A percentile compares a stretch with the other conserved stretches of the same genome.
phyloP scores from a whole-genome alignment of 2,329 filamentous ascomycete genomes.

The Exophiala sp. region DNA sequence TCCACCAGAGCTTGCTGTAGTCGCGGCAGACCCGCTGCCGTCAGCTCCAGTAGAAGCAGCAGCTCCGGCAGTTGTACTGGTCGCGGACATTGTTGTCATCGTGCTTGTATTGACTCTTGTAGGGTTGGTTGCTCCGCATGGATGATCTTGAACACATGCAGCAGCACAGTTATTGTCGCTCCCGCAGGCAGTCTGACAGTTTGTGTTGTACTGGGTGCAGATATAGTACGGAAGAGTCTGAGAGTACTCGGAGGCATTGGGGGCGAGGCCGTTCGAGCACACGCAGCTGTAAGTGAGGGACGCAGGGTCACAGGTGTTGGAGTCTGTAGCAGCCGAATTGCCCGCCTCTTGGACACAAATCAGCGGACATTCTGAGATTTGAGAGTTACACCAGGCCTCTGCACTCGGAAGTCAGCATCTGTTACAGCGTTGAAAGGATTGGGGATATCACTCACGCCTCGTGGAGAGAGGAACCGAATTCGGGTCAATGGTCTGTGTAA shows the following conservation, averaged over 20 bases:
- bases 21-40: constrained; percentile 34
- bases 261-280: constrained; percentile 48
- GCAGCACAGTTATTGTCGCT: constrained; percentile 45
- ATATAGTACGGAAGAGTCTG: constrained; percentile 58
- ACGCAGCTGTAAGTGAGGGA: constrained; percentile 52
- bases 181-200: constrained; percentile 50
- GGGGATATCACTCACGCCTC: constrained; percentile 33
- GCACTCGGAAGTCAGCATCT: constrained; percentile 4
- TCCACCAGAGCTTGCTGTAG: constrained; percentile 22
- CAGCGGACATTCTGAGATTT: constrained; percentile 41
- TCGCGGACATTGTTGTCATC: constrained; percentile 34
- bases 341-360: constrained; percentile 41
- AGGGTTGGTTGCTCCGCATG: constrained; percentile 57
- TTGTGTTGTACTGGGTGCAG: constrained; percentile 52
- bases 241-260: constrained; percentile 57
- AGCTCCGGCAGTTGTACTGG: constrained; percentile 33
- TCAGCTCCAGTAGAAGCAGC: constrained; percentile 30
- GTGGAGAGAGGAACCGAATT: constrained; percentile 34
- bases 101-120: constrained; percentile 49
- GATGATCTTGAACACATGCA: constrained; percentile 49
- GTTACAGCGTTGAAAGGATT: not conserved
- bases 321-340: constrained; percentile 32
- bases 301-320: constrained; percentile 41
- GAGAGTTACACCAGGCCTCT: constrained; percentile 42
- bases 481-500: constrained; percentile 38